These are phyloP conservation scores for Syncephalastrum monosporum DNA, from an alignment of 371 early-diverging fungal species.

Conservation along the genomic window DNA sequence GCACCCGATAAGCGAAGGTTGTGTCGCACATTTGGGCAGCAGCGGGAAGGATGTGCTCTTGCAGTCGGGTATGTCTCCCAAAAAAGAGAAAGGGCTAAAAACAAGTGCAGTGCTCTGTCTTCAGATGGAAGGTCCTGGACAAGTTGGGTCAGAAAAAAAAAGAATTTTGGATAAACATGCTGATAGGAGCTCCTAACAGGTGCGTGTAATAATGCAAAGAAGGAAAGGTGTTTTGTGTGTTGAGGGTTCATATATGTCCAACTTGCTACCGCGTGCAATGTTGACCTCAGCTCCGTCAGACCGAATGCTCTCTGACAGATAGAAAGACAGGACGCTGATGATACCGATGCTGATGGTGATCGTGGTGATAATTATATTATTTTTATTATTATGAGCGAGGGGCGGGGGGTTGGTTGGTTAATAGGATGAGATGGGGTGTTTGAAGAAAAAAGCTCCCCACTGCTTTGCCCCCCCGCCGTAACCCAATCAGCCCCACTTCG, in stretches of 20 bases:
- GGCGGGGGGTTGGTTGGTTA: background rate
- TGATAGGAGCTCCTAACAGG: background rate
- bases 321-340: too few relatives aligned
- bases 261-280: conserved; percentile 1
- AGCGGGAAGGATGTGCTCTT: too few relatives aligned
- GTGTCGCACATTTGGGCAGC: too few relatives aligned
- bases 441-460: conserved; percentile 3
- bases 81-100: too few relatives aligned
- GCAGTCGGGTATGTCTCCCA: too few relatives aligned
- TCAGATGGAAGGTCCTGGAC: background rate
- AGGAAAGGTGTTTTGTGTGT: background rate
- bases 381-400: conserved; percentile 1
- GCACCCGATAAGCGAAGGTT: too few relatives aligned
- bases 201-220: conserved; percentile 3
- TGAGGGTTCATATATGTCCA: background rate
- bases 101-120: too few relatives aligned
- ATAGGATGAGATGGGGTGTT: background rate
- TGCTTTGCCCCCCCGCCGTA: background rate
- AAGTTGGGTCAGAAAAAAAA: background rate
- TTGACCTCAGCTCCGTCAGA: too few relatives aligned
- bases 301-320: too few relatives aligned
- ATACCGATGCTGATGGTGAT: background rate
- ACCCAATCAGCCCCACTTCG: background rate
- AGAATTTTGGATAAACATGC: background rate
- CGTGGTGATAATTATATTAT: background rate